Conservation (phyloP, 2,329 filamentous ascomycete genomes). For the Chalaropsis ovoidea region DNA sequence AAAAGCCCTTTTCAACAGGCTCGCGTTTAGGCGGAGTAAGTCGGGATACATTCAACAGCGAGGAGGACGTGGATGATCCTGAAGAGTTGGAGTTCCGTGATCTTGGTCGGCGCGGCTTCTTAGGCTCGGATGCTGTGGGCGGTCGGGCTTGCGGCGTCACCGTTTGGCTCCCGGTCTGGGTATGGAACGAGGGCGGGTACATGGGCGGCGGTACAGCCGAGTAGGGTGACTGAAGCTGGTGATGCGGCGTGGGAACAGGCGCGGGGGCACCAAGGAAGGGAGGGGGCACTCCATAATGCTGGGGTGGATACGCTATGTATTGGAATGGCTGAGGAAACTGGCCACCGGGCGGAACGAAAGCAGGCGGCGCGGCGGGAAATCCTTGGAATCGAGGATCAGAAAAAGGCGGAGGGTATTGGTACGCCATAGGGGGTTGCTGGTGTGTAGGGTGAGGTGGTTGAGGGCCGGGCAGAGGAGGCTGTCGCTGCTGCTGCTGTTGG, state of each 20-base stretch:
- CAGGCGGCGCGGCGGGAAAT: conserved; percentile 8
- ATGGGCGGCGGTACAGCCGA: conserved; percentile 13
- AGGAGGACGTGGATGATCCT: conserved; percentile 45
- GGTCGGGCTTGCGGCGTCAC: conserved; percentile 7
- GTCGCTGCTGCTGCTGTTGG: conserved; percentile 22
- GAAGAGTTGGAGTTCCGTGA: conserved; percentile 33
- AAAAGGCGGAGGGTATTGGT: conserved; percentile 25
- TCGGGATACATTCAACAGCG: conserved; percentile 56
- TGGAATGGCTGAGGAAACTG: conserved; percentile 21
- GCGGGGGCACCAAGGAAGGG: neutral
- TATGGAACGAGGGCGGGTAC: conserved; percentile 19
- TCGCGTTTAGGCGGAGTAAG: conserved; percentile 38
- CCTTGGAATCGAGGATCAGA: conserved; percentile 25
- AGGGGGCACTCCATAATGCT: conserved; percentile 11
- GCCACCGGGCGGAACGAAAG: conserved; percentile 15
- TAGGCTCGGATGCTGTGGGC: neutral
- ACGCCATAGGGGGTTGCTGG: conserved; percentile 24
- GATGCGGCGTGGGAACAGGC: conserved; percentile 17
- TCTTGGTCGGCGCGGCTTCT: conserved; percentile 12
- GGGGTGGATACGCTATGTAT: conserved; percentile 20
- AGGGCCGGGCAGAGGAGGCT: conserved; percentile 3
- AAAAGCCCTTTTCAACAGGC: conserved; percentile 40
- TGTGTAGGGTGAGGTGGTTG: conserved; percentile 6
- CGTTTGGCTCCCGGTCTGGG: conserved; percentile 10
- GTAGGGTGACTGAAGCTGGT: conserved; percentile 20